Conservation (phyloP, 805 yeast genomes). For the Ogataea glucozyma region DNA sequence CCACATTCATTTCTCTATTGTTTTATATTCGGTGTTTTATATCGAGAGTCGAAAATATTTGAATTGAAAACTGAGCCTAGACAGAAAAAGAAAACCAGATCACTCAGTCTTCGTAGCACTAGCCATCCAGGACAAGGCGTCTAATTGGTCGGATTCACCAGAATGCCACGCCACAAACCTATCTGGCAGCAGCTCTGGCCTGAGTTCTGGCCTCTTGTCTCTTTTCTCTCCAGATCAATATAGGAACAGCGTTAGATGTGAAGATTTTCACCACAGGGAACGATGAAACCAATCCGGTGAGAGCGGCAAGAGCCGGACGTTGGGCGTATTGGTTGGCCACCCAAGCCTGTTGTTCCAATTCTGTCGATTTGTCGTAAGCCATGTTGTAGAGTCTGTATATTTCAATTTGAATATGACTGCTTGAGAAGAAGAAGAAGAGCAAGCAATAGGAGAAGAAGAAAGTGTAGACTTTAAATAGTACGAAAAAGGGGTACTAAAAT, state of each 20-base stretch:
- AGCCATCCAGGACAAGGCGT: too few species aligned
- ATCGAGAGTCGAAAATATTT: slow-evolving; percentile 2
- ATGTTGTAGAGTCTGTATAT: slow-evolving; percentile 8
- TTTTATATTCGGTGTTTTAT: slow-evolving; percentile 4
- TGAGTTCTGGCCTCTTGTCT: slow-evolving; percentile 33
- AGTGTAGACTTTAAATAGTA: not conserved
- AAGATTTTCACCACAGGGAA: slow-evolving; percentile 58
- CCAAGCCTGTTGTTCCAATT: slow-evolving; percentile 47
- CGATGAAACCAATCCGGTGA: slow-evolving; percentile 58
- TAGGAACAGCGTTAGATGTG: slow-evolving; percentile 61
- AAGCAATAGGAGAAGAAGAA: not conserved
- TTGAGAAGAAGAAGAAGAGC: too few species aligned
- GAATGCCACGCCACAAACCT: too few species aligned
- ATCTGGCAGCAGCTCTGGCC: slow-evolving; percentile 16
- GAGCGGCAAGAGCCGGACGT: slow-evolving; percentile 57
- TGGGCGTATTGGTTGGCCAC: slow-evolving; percentile 50
- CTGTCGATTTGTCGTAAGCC: slow-evolving; percentile 34
- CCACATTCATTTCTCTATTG: slow-evolving; percentile 4
- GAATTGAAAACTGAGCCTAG: too few species aligned
- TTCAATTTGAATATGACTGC: too few species aligned
- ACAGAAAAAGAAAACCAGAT: slow-evolving; percentile 8
- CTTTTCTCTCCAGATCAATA: slow-evolving; percentile 48
- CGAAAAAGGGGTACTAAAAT: not conserved
- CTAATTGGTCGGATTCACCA: too few species aligned
- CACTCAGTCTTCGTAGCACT: not conserved